phyloP scores from a whole-genome alignment of 768 basidiomycete genomes.

The Tricholoma saponaceum region DNA sequence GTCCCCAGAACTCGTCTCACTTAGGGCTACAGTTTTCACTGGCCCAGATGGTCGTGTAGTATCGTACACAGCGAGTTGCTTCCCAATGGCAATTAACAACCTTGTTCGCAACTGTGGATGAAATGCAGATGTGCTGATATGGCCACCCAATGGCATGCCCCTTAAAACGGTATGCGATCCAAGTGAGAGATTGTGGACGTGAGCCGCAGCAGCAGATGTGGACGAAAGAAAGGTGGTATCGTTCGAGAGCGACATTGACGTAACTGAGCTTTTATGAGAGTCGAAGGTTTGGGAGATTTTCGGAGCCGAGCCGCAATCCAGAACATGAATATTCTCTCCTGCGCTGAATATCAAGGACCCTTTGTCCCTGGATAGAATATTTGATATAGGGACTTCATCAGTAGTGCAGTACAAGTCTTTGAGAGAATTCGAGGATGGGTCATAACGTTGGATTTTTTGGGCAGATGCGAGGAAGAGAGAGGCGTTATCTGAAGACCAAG shows the following conservation, averaged over 20 bases:
- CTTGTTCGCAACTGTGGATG: constrained; percentile 60
- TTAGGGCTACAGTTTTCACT: constrained; percentile 45
- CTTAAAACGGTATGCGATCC: constrained; percentile 52
- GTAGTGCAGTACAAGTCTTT: constrained; percentile 36
- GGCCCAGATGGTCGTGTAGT: constrained; percentile 54
- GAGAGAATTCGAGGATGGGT: constrained; percentile 39
- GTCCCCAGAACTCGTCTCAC: constrained; percentile 39
- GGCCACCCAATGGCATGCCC: constrained; percentile 39
- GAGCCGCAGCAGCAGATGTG: constrained; percentile 45
- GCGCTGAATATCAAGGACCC: constrained; percentile 44
- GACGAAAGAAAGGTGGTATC: constrained; percentile 56
- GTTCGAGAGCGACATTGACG: constrained; percentile 53
- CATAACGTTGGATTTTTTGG: constrained; percentile 49
- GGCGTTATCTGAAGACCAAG: constrained; percentile 57
- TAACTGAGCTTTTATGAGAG: constrained; percentile 47
- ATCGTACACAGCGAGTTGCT: constrained; percentile 59
- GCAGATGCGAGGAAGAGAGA: constrained; percentile 50
- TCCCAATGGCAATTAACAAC: constrained; percentile 51
- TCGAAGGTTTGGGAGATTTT: constrained; percentile 46
- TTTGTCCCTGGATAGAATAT: constrained; percentile 31
- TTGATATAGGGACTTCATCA: constrained; percentile 24
- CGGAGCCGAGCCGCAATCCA: constrained; percentile 41
- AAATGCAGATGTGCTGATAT: constrained; percentile 51
- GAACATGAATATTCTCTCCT: constrained; percentile 41
- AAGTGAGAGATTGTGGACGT: constrained; percentile 57